Base-by-base conservation (phyloP, 805 yeast genomes). In the Ogataea chonburiensis region DNA sequence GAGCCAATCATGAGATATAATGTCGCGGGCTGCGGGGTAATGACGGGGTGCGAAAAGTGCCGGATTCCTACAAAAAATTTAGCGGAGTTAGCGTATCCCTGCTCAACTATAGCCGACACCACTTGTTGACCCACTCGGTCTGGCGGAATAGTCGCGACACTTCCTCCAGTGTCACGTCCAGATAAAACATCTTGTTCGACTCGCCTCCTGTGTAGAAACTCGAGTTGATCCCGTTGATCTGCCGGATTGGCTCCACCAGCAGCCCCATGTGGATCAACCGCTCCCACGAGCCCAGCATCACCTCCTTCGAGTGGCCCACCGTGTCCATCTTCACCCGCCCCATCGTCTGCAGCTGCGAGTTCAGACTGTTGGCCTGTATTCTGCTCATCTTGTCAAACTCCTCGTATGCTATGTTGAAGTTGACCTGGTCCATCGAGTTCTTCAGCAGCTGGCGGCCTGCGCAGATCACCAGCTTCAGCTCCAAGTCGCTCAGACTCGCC, bases 241-340 rank as follows among this genome's bases (percentile, higher is more conserved):
- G 55, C 18, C 51, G 42, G 17, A 43, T 28, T 15, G 56, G 56
- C 31, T 54, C 57, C 13, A 50, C 52, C 7, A 85, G 50, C 5
- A 86, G 53, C 2, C 82, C 81, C 18, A 70, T 47, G n/a, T 63
- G 63, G 45, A 73, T 74, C 20, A 88, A 56, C 2, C 72, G 64
- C 46, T 85, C 93, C 96, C 96, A 88, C 23, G 85, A 74, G 24
- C 74, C 74, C 30, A 74, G 69, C 45, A 87, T 69, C 17, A 80
- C 74, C 21, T 66, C 72, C 38, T 77, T 67, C 10, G 52, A 48
- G n/a, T 32, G 40, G 8, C 38, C 24, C 17, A 34, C 28, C 19
- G 39, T 19, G 19, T 33, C 34, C 17, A 43, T 34, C 25, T 42
- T 43, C 13, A 48, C 38, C 79, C 5, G 74, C 53, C 48, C 81